Evolutionary conservation across 345 rosid species (phyloP).

Genomic region (Zanthoxylum bungeanum): DNA sequence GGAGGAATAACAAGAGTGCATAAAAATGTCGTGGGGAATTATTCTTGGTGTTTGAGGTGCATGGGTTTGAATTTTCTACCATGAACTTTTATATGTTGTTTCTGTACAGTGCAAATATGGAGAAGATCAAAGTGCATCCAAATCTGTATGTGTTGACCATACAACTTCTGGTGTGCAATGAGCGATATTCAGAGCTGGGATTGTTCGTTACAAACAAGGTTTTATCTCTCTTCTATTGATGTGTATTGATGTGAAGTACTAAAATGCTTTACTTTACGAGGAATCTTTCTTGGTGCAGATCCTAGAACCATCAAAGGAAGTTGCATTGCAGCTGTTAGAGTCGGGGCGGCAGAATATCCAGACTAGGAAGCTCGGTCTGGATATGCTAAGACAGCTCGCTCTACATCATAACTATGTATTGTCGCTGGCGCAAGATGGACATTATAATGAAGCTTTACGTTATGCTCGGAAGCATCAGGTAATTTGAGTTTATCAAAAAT

Average conservation of each 20-base stretch:
- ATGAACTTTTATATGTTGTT: constrained; percentile 17
- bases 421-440: constrained; percentile 80
- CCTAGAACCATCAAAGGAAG: constrained; percentile 94
- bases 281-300: constrained; percentile 43
- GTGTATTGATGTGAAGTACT: background rate
- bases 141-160: constrained; percentile 67
- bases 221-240: constrained; percentile 6
- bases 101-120: constrained; percentile 63
- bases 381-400: constrained; percentile 90
- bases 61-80: background rate
- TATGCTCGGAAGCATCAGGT: constrained; percentile 90
- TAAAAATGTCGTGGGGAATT: background rate
- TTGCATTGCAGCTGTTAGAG: constrained; percentile 84
- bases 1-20: background rate
- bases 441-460: constrained; percentile 84
- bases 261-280: constrained; percentile 5
- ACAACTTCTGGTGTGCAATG: constrained; percentile 66
- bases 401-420: constrained; percentile 79
- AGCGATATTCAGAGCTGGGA: constrained; percentile 73
- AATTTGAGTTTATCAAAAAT: constrained; percentile 14
- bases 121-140: constrained; percentile 74
- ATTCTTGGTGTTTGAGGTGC: background rate
- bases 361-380: constrained; percentile 83
- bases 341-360: constrained; percentile 64
- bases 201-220: constrained; percentile 83